phyloP scores from a whole-genome alignment of 805 yeast genomes.

The Jamesozyma gamospora region DNA sequence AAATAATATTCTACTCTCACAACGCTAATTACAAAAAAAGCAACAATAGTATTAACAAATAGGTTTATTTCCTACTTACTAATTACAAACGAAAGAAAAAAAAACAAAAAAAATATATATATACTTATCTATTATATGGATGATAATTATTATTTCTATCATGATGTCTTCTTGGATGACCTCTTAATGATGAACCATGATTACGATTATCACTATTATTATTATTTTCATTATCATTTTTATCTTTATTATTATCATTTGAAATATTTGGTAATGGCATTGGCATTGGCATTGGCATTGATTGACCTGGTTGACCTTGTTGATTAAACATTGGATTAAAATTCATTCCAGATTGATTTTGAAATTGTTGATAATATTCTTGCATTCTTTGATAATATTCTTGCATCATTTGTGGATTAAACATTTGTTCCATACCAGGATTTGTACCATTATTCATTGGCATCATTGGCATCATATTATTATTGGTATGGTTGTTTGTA shows the following conservation, averaged over 20 bases:
- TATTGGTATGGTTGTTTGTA: background rate
- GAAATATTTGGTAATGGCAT: slow-evolving; percentile 11
- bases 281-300: slow-evolving; percentile 26
- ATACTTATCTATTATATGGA: slow-evolving; percentile 2
- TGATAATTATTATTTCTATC: slow-evolving; percentile 2
- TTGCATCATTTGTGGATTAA: slow-evolving; percentile 46
- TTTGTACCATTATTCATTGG: background rate
- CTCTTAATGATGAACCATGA: background rate
- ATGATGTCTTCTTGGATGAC: slow-evolving; percentile 5
- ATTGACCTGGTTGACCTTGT: slow-evolving; percentile 23
- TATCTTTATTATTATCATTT: slow-evolving; percentile 14
- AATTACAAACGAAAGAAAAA: too few species aligned
- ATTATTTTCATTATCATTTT: slow-evolving; percentile 13
- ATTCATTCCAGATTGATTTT: slow-evolving; percentile 27
- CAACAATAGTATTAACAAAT: too few species aligned
- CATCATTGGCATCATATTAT: background rate
- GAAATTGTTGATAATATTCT: slow-evolving; percentile 34
- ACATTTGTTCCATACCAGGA: slow-evolving; percentile 19
- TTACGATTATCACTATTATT: slow-evolving; percentile 3
- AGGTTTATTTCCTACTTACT: too few species aligned
- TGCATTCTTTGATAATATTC: slow-evolving; percentile 57
- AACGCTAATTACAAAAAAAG: too few species aligned
- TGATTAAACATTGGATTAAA: slow-evolving; percentile 26
- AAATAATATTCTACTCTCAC: too few species aligned
- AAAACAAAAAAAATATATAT: background rate